A percentile compares a stretch with the other conserved stretches of the same genome.
Evolutionary conservation across 176 grass and related monocot species (phyloP).

Genomic region (Thinopyrum elongatum): DNA sequence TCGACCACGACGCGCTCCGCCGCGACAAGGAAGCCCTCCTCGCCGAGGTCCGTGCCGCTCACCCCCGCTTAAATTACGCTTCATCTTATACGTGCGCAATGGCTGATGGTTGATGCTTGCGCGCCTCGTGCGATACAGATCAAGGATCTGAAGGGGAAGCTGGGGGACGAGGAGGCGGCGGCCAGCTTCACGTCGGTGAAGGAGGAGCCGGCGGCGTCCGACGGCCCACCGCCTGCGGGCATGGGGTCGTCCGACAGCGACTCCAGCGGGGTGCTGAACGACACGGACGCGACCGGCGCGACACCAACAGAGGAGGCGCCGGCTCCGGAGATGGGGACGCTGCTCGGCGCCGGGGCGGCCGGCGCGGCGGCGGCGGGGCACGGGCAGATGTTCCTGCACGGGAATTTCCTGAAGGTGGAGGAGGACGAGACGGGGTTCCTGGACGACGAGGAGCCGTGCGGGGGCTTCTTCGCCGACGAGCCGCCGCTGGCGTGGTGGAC

Average conservation of each 20-base stretch:
- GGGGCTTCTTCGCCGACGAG: slow-evolving; percentile 67
- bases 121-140: slow-evolving; percentile 24
- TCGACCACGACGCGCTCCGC: slow-evolving; percentile 51
- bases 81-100: neutral
- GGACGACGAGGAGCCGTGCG: slow-evolving; percentile 56
- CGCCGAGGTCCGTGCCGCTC: slow-evolving; percentile 42
- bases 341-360: neutral
- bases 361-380: neutral
- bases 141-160: slow-evolving; percentile 70
- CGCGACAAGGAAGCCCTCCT: slow-evolving; percentile 63
- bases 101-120: neutral
- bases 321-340: neutral
- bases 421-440: slow-evolving; percentile 65
- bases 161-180: slow-evolving; percentile 43
- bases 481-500: slow-evolving; percentile 72
- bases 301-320: neutral
- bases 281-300: slow-evolving; percentile 27
- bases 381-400: slow-evolving; percentile 33
- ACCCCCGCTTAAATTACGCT: neutral
- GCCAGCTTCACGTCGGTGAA: slow-evolving; percentile 74
- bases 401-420: slow-evolving; percentile 56
- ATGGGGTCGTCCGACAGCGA: slow-evolving; percentile 71
- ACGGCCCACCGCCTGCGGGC: slow-evolving; percentile 26
- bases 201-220: slow-evolving; percentile 50
- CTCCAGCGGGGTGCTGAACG: slow-evolving; percentile 67